Evolutionary conservation across 805 yeast species (phyloP), one percentile per base, ranked within the genome.

Genomic region (Kuraishia hungarica): DNA sequence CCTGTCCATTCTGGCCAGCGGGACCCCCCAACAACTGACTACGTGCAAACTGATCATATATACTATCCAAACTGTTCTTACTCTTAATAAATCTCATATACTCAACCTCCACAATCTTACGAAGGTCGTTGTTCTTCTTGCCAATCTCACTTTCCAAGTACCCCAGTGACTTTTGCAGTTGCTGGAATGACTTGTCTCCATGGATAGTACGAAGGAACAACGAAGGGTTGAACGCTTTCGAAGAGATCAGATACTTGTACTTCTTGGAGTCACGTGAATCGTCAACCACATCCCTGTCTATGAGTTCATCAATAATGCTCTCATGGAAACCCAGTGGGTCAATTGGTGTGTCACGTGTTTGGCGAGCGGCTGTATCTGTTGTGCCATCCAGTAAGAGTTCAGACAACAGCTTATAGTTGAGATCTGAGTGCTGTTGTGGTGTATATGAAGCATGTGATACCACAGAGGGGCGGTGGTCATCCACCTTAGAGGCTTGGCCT

Each of bases 21-120:
- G 65, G 55, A 28, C 61, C 63, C n/a, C 53, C 49, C 2, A 57
- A 50, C 35, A 68, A 52, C 39, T 60, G 59, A 23, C 64, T 64
- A 28, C 62, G 62, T 29, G 75, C 70, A 60, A 85, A 81, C 58
- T 81, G 83, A 21, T 67, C 71, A 57, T 82, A 78, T 2, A 86
- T 82, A 26, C 76, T 76, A 62, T 87, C 92, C 43, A 87, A 68
- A 2, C 81, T 72, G 23, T 85, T 79, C 62, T 87, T 87, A 26
- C 84, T 76, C 58, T 78, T 79, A 35, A 87, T 88, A 59, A 85
- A 86, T 60, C 78, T 75, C 54, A 81, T 78, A 60, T 82, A 85
- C 62, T 87, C 88, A 15, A 75, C 68, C 59, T 82, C 82, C 17
- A 86, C 81, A 48, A 84, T 66, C 17, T 64, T 61, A 56, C 79